Percentiles rank a stretch among this genome's conserved stretches.
These are phyloP conservation scores for Mycena venus DNA, from an alignment of 768 basidiomycete species.

Conservation along the genomic window DNA sequence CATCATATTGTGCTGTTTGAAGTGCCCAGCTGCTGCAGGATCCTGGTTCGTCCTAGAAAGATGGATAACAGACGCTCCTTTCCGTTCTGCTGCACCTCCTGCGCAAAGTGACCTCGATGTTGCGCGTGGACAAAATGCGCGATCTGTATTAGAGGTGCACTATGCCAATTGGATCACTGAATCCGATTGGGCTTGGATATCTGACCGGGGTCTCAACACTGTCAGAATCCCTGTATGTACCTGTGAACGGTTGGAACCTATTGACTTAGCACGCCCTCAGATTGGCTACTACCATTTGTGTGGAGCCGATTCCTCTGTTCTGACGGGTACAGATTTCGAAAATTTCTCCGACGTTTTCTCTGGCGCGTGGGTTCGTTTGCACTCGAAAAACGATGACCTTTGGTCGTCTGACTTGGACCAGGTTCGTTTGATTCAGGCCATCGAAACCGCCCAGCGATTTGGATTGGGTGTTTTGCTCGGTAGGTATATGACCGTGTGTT, in stretches of 20 bases:
- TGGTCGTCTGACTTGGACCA: neutral
- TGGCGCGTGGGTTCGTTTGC: conserved; percentile 69
- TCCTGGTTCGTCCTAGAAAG: conserved; percentile 86
- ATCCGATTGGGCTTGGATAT: conserved; percentile 75
- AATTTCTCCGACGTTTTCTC: conserved; percentile 61
- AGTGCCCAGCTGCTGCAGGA: conserved; percentile 54
- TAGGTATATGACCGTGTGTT: conserved; percentile 36
- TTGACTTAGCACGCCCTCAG: conserved; percentile 45
- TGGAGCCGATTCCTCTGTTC: conserved; percentile 67
- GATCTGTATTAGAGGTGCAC: conserved; percentile 68
- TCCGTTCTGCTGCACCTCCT: conserved; percentile 62
- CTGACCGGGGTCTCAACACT: conserved; percentile 68
- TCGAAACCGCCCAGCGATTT: conserved; percentile 66
- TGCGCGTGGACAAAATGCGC: conserved; percentile 68
- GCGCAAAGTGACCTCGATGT: conserved; percentile 80
- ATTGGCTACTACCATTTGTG: conserved; percentile 83
- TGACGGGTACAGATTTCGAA: conserved; percentile 77
- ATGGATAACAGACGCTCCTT: conserved; percentile 79
- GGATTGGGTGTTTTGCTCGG: conserved; percentile 84
- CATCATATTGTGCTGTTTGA: neutral
- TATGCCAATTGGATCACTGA: conserved; percentile 83
- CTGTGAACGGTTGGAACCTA: neutral
- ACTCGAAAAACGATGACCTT: neutral
- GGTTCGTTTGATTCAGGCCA: conserved; percentile 66
- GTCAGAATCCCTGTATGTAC: conserved; percentile 68